Evolutionary conservation across 2,329 filamentous ascomycete species (phyloP).

Genomic region (Penicillium sp.): DNA sequence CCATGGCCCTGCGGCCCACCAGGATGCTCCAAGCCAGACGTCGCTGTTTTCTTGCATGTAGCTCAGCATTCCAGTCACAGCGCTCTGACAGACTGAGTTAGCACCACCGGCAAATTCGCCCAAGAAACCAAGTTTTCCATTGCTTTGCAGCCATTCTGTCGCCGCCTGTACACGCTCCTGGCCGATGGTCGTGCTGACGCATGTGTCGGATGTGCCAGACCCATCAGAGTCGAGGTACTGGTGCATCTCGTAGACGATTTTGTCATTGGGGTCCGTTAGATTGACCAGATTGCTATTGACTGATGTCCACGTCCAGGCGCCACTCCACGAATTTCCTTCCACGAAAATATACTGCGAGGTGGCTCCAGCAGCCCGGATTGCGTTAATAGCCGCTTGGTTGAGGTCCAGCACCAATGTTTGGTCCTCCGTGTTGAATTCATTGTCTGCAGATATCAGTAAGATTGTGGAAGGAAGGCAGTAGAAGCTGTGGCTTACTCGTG

Average conservation of each 20-base stretch:
- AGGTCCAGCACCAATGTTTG: constrained; percentile 59
- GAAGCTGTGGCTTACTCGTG: constrained; percentile 44
- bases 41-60: constrained; percentile 57
- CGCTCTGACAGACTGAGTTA: constrained; percentile 50
- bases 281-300: constrained; percentile 45
- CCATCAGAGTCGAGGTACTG: constrained; percentile 61
- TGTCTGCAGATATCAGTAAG: constrained; percentile 44
- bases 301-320: constrained; percentile 52
- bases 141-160: constrained; percentile 54
- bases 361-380: constrained; percentile 60
- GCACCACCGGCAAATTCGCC: constrained; percentile 56
- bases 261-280: constrained; percentile 54
- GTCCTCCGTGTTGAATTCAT: constrained; percentile 65
- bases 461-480: not conserved
- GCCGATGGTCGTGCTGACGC: constrained; percentile 55
- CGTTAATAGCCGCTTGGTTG: constrained; percentile 65
- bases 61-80: constrained; percentile 53
- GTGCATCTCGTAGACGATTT: constrained; percentile 62
- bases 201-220: constrained; percentile 52
- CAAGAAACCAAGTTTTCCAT: constrained; percentile 56
- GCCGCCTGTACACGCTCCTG: constrained; percentile 47
- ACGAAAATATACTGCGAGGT: constrained; percentile 60
- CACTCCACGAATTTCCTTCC: constrained; percentile 54
- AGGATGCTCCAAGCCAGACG: constrained; percentile 59
- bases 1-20: constrained; percentile 62